Percentiles rank a stretch among this genome's conserved stretches.
Conservation (phyloP, 495 filamentous ascomycete genomes). For the Lindgomyces ingoldianus region DNA sequence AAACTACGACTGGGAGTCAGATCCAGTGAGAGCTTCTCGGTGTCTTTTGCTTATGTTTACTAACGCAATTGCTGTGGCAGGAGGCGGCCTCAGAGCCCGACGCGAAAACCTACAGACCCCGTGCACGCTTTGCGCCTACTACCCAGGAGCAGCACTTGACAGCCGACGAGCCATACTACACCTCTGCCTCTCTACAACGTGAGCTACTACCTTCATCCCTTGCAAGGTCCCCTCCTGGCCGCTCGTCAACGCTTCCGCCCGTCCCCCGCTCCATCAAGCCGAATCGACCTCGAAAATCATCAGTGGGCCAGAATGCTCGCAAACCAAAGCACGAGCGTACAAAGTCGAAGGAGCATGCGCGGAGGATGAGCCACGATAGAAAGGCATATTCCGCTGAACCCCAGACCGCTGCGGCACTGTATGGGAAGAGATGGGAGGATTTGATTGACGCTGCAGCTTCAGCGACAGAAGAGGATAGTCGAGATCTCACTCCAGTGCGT, state of each 20-base stretch:
- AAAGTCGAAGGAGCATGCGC: slow-evolving; percentile 66
- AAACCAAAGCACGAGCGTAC: slow-evolving; percentile 74
- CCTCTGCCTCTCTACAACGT: slow-evolving; percentile 61
- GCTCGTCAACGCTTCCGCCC: slow-evolving; percentile 82
- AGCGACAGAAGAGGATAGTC: slow-evolving; percentile 87
- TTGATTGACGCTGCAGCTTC: slow-evolving; percentile 88
- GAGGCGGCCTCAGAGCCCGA: slow-evolving; percentile 75
- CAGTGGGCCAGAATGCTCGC: slow-evolving; percentile 71
- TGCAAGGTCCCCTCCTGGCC: slow-evolving; percentile 76
- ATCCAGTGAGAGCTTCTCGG: slow-evolving; percentile 57
- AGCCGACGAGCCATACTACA: slow-evolving; percentile 39
- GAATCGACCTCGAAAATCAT: slow-evolving; percentile 76
- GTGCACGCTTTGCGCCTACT: slow-evolving; percentile 38
- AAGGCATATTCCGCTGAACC: slow-evolving; percentile 87
- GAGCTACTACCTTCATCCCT: slow-evolving; percentile 81
- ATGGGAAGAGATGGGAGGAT: slow-evolving; percentile 91
- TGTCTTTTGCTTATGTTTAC: slow-evolving; percentile 11
- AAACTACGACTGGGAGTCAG: slow-evolving; percentile 81
- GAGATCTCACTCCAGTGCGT: slow-evolving; percentile 77
- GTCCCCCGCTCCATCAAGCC: slow-evolving; percentile 66
- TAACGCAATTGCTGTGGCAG: slow-evolving; percentile 48
- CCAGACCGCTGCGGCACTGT: slow-evolving; percentile 62
- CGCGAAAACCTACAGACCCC: slow-evolving; percentile 48
- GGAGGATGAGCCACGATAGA: slow-evolving; percentile 69
- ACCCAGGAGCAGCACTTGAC: slow-evolving; percentile 34